Evolutionary conservation across 768 basidiomycete species (phyloP).

Genomic region (Lentinula lateritia): DNA sequence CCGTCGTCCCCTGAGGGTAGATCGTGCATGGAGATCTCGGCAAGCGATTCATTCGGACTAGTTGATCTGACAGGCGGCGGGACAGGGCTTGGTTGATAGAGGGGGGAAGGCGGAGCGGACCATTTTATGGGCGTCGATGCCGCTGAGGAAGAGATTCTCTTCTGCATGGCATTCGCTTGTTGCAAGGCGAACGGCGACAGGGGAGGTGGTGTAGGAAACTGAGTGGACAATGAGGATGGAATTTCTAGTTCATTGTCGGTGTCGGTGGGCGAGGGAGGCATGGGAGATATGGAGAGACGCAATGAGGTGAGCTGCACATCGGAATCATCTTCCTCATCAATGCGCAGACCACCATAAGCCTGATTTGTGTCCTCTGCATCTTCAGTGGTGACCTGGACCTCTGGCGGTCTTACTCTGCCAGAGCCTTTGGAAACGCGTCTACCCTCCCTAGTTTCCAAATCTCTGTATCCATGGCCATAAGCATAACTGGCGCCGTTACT

Average conservation of each 20-base stretch:
- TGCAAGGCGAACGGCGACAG: slow-evolving; percentile 1
- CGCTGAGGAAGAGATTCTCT: neutral
- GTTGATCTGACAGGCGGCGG: neutral
- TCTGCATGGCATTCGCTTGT: neutral
- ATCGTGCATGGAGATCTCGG: slow-evolving; percentile 5
- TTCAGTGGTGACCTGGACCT: neutral
- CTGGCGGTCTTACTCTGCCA: neutral
- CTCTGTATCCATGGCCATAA: neutral
- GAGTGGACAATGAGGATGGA: neutral
- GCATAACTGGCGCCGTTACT: neutral
- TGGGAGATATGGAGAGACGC: slow-evolving; percentile 2
- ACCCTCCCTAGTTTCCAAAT: neutral
- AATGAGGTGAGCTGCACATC: slow-evolving; percentile 2
- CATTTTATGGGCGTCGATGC: neutral
- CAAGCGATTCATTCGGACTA: slow-evolving; percentile 2
- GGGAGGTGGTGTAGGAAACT: slow-evolving; percentile 1
- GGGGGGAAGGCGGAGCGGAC: neutral
- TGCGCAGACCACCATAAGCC: slow-evolving; percentile 4
- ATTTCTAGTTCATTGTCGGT: neutral
- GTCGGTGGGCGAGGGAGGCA: slow-evolving; percentile 6
- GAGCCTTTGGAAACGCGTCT: neutral
- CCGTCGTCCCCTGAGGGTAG: neutral
- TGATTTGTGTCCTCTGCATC: neutral
- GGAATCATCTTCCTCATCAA: neutral
- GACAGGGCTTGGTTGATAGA: neutral